Percentiles rank a stretch among this genome's conserved stretches.
phyloP scores from a whole-genome alignment of 495 filamentous ascomycete genomes.

The Xanthoparmelia taractica region DNA sequence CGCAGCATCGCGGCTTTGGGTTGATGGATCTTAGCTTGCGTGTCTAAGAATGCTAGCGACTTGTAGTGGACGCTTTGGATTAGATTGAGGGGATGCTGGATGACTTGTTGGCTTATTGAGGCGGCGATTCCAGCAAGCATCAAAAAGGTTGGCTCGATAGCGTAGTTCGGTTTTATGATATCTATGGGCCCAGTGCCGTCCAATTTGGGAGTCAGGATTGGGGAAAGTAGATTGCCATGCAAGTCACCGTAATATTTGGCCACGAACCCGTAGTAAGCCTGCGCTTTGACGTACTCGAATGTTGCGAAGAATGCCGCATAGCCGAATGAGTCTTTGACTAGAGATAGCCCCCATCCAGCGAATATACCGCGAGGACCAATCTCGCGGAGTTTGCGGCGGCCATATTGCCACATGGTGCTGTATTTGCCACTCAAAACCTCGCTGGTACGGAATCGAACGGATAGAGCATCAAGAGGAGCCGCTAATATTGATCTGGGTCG shows the following conservation, averaged over 20 bases:
- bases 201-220: conserved; percentile 32
- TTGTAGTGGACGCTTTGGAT: conserved; percentile 74
- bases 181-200: conserved; percentile 37
- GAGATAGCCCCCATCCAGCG: conserved; percentile 69
- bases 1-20: conserved; percentile 46
- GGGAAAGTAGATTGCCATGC: conserved; percentile 33
- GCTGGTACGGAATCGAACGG: conserved; percentile 65
- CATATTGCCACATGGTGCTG: conserved; percentile 77
- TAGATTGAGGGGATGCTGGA: conserved; percentile 70
- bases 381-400: conserved; percentile 59
- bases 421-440: conserved; percentile 63
- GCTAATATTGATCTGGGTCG: conserved; percentile 53
- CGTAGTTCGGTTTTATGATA: conserved; percentile 73
- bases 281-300: conserved; percentile 83
- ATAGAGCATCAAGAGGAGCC: conserved; percentile 81
- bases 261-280: conserved; percentile 74
- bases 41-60: conserved; percentile 69
- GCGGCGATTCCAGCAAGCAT: conserved; percentile 69
- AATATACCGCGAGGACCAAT: conserved; percentile 78
- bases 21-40: conserved; percentile 45
- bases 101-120: conserved; percentile 63
- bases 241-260: conserved; percentile 66
- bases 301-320: conserved; percentile 76
- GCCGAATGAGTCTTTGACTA: conserved; percentile 74
- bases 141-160: conserved; percentile 75